These are phyloP conservation scores for Pisolithus tinctorius DNA, from an alignment of 768 basidiomycete species.

Conservation along the genomic window DNA sequence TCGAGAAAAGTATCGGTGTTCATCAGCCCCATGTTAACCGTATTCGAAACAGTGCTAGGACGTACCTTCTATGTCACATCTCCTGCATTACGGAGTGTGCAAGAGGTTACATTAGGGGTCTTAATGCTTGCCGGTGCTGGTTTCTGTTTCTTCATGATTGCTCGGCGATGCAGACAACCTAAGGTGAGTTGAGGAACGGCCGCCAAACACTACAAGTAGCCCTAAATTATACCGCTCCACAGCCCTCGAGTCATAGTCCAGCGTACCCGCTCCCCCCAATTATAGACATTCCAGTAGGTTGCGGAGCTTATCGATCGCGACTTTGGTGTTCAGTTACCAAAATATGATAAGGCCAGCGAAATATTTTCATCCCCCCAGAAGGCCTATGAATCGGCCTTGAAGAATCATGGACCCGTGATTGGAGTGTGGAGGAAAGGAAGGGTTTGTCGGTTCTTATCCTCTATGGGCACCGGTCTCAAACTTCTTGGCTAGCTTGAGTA, in stretches of 20 bases:
- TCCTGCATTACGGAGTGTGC: too few relatives aligned
- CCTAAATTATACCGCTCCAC: background rate
- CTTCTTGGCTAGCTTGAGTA: conserved; percentile 24
- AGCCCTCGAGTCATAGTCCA: background rate
- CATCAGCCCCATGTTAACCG: too few relatives aligned
- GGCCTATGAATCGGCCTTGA: conserved; percentile 26
- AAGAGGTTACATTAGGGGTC: too few relatives aligned
- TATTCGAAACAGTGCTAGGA: too few relatives aligned
- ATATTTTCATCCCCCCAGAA: conserved; percentile 24
- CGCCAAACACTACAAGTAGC: background rate
- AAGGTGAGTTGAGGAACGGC: background rate
- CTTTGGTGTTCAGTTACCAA: conserved; percentile 7
- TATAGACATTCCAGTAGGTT: background rate
- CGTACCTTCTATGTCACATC: too few relatives aligned
- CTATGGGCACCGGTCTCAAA: background rate
- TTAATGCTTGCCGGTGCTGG: too few relatives aligned
- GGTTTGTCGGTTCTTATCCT: conserved; percentile 8
- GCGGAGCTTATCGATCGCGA: background rate
- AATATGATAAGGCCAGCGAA: conserved; percentile 5
- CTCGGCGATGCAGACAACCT: background rate
- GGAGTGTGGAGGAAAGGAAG: conserved; percentile 7
- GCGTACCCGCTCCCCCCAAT: background rate
- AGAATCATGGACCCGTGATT: conserved; percentile 23
- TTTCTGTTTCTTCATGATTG: too few relatives aligned
- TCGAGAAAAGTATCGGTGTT: too few relatives aligned